Evolutionary conservation across 345 rosid genomes (phyloP).

Genomic region (Euphorbia peplus): DNA sequence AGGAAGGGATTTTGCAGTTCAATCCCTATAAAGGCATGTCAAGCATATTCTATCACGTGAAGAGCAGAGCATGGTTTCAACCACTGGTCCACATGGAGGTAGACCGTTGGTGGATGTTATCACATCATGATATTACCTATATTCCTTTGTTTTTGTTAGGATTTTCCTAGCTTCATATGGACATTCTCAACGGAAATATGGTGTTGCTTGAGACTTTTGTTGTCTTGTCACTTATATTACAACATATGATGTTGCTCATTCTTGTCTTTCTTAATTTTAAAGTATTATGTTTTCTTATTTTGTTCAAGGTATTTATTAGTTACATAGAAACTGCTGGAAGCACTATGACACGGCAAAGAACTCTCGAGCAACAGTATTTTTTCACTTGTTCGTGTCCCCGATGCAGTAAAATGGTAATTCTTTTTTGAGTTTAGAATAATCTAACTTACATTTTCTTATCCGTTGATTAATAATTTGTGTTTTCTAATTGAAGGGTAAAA

Average conservation of each 20-base stretch:
- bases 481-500: conserved; percentile 52
- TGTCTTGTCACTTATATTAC: not conserved
- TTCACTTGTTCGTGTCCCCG: conserved; percentile 69
- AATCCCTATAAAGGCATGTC: not conserved
- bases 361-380: conserved; percentile 83
- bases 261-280: not conserved
- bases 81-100: too few species aligned
- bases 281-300: conserved; percentile 5
- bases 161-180: not conserved
- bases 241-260: not conserved
- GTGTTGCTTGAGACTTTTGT: not conserved
- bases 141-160: not conserved
- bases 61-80: too few species aligned
- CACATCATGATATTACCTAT: not conserved
- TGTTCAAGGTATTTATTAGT: conserved; percentile 61
- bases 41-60: not conserved
- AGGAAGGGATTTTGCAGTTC: too few species aligned
- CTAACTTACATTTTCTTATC: not conserved
- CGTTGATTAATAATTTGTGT: conserved; percentile 12
- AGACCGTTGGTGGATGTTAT: too few species aligned
- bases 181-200: not conserved
- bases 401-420: conserved; percentile 65
- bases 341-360: conserved; percentile 73
- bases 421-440: not conserved
- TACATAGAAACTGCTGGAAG: conserved; percentile 96